Percentiles rank a stretch among this genome's conserved stretches.
phyloP scores from a whole-genome alignment of 2,329 filamentous ascomycete genomes.

The Hymenoscyphus occultus region DNA sequence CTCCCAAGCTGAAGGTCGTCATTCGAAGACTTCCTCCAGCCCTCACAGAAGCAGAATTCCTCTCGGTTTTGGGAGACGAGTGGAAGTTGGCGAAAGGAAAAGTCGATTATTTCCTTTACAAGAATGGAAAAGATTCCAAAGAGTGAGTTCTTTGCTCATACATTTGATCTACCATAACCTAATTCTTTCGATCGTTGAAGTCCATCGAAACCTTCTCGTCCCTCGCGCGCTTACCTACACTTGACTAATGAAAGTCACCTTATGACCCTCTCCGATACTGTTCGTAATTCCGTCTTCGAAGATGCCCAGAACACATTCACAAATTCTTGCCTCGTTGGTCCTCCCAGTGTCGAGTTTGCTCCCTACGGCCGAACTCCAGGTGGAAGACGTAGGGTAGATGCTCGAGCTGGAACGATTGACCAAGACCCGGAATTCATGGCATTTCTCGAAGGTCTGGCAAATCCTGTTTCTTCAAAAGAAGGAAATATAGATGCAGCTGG shows the following conservation, averaged over 20 bases:
- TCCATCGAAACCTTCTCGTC: slow-evolving; percentile 79
- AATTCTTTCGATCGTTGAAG: slow-evolving; percentile 42
- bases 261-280: slow-evolving; percentile 62
- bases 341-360: slow-evolving; percentile 77
- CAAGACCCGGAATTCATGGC: slow-evolving; percentile 94
- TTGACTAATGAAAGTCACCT: slow-evolving; percentile 70
- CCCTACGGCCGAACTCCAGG: slow-evolving; percentile 80
- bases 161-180: slow-evolving; percentile 6
- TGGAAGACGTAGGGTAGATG: slow-evolving; percentile 72
- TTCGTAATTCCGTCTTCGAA: slow-evolving; percentile 69
- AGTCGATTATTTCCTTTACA: slow-evolving; percentile 79
- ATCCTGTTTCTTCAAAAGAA: slow-evolving; percentile 55
- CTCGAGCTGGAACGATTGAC: slow-evolving; percentile 90
- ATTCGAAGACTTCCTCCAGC: slow-evolving; percentile 83
- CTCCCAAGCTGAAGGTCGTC: slow-evolving; percentile 72
- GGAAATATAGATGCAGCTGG: slow-evolving; percentile 42
- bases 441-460: slow-evolving; percentile 84
- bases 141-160: slow-evolving; percentile 57
- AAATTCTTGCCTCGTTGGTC: slow-evolving; percentile 70
- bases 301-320: slow-evolving; percentile 77
- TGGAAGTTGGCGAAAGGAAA: slow-evolving; percentile 81
- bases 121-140: slow-evolving; percentile 72
- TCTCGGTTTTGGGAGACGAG: slow-evolving; percentile 66
- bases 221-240: slow-evolving; percentile 79
- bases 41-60: slow-evolving; percentile 76